phyloP scores from a whole-genome alignment of 768 basidiomycete genomes.

The Gymnopilus dilepis region DNA sequence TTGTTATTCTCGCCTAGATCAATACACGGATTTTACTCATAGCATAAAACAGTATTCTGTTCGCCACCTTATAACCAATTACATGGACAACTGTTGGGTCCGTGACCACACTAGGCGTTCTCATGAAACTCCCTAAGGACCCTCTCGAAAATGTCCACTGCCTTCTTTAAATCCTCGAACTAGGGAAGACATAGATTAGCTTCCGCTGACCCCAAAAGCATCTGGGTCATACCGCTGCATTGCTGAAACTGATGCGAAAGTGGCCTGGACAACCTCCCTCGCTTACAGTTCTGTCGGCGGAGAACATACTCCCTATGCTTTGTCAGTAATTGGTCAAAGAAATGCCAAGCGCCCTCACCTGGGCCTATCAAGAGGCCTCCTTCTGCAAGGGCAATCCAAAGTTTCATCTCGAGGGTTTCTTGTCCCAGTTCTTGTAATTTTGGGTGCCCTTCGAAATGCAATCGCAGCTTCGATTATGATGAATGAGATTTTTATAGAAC shows the following conservation, averaged over 20 bases:
- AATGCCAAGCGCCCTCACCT: slow-evolving; percentile 41
- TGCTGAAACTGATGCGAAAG: slow-evolving; percentile 63
- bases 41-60: too few relatives aligned
- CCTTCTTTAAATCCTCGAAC: slow-evolving; percentile 50
- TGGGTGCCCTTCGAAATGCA: slow-evolving; percentile 67
- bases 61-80: too few relatives aligned
- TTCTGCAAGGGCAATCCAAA: slow-evolving; percentile 66
- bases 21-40: neutral
- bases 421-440: slow-evolving; percentile 41
- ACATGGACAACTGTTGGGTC: neutral
- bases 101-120: neutral
- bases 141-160: slow-evolving; percentile 47
- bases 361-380: slow-evolving; percentile 68
- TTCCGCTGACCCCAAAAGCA: neutral
- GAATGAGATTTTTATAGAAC: neutral
- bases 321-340: neutral
- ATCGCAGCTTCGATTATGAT: slow-evolving; percentile 49
- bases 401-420: slow-evolving; percentile 56
- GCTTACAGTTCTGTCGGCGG: slow-evolving; percentile 32
- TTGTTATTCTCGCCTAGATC: neutral
- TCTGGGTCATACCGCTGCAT: slow-evolving; percentile 45
- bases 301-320: slow-evolving; percentile 45
- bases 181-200: slow-evolving; percentile 16
- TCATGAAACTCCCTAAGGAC: slow-evolving; percentile 51
- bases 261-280: slow-evolving; percentile 45